phyloP scores from a whole-genome alignment of 1,284 basidiomycete species.

The Cutaneotrichosporon sp. region DNA sequence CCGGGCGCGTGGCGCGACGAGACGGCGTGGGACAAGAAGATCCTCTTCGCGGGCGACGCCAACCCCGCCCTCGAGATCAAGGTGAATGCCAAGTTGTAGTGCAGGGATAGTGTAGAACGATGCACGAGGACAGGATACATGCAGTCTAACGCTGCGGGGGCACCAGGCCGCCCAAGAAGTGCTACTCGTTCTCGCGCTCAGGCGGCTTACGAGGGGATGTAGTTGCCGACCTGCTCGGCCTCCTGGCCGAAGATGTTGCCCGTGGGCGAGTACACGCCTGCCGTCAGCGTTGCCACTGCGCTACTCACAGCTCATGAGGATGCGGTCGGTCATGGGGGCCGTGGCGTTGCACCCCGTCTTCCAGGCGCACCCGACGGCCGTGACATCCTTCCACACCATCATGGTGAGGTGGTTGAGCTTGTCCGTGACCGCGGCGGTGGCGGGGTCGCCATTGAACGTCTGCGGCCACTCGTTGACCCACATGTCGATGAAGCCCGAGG shows the following conservation, averaged over 20 bases:
- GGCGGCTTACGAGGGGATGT: not conserved
- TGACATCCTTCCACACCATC: constrained; percentile 48
- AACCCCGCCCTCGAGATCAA: constrained; percentile 1
- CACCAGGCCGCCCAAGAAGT: not conserved
- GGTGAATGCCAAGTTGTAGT: constrained; percentile 14
- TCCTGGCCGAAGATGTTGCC: not conserved
- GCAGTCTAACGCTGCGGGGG: constrained; percentile 1
- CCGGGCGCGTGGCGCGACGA: constrained; percentile 14
- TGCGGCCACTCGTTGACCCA: constrained; percentile 17
- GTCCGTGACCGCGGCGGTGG: too few relatives aligned
- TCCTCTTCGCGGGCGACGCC: constrained; percentile 21
- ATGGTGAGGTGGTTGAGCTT: constrained; percentile 41
- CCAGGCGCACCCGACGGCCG: constrained; percentile 41
- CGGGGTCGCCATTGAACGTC: constrained; percentile 26
- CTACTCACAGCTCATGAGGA: not conserved
- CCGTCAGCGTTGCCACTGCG: not conserved
- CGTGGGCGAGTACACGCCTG: not conserved
- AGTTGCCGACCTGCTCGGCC: not conserved
- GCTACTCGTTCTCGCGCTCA: too few relatives aligned
- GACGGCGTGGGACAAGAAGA: constrained; percentile 18
- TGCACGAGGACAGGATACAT: not conserved
- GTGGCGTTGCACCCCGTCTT: constrained; percentile 4
- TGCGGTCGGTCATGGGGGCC: not conserved
- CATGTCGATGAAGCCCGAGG: not conserved
- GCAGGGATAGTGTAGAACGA: not conserved